Conservation (phyloP, 2,329 filamentous ascomycete genomes). For the Myriangium duriaei region DNA sequence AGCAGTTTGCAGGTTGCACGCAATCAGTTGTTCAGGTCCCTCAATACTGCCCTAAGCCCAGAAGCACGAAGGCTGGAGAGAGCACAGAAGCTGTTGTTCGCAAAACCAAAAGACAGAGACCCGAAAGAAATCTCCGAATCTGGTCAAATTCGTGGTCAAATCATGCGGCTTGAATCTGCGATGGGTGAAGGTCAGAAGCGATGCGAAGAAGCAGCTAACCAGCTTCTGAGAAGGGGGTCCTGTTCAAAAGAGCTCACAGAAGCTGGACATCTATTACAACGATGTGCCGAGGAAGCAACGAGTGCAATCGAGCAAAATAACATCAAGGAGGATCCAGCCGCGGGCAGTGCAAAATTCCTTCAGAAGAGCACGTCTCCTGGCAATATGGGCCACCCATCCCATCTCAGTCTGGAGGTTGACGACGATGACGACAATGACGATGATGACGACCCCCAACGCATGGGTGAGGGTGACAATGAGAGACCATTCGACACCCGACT, state of each 20-base stretch:
- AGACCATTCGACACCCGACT: conserved; percentile 1
- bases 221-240: conserved; percentile 3
- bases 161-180: conserved; percentile 1
- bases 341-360: neutral
- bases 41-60: no score
- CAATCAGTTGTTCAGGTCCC: conserved; percentile 1
- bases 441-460: no score
- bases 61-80: no score
- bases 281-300: neutral
- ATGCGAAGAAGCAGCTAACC: conserved; percentile 7
- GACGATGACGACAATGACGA: conserved; percentile 4
- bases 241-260: neutral
- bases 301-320: neutral
- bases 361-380: neutral
- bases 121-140: no score
- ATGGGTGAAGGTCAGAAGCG: conserved; percentile 1
- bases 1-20: conserved; percentile 1
- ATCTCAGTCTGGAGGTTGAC: neutral
- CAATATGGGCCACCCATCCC: neutral
- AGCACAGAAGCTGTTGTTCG: no score
- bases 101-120: no score
- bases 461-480: no score
- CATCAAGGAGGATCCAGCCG: neutral
- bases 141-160: neutral
- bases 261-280: neutral